These are phyloP conservation scores for Candida sakaeoensis DNA, from an alignment of 805 yeast species.

Conservation along the genomic window DNA sequence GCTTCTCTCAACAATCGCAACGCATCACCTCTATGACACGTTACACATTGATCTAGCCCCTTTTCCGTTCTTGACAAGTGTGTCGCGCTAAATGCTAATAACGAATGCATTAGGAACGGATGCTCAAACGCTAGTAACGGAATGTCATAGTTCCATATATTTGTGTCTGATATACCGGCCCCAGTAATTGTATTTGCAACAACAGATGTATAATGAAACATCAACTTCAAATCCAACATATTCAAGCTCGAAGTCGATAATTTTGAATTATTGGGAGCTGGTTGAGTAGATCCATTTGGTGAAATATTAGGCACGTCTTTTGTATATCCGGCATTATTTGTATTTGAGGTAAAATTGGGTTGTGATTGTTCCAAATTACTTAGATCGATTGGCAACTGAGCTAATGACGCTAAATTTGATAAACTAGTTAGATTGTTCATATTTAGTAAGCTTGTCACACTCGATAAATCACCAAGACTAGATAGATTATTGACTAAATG, in stretches of 20 bases:
- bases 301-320: constrained; percentile 16
- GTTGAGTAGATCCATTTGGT: constrained; percentile 17
- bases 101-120: constrained; percentile 89
- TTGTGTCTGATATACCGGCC: constrained; percentile 83
- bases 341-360: too few relatives aligned
- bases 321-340: background rate
- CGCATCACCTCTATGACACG: constrained; percentile 85
- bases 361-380: constrained; percentile 31
- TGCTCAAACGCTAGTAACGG: constrained; percentile 84
- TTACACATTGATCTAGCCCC: constrained; percentile 76
- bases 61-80: constrained; percentile 76
- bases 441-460: constrained; percentile 10
- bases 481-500: constrained; percentile 37
- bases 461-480: constrained; percentile 25
- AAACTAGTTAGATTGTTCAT: constrained; percentile 30
- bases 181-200: constrained; percentile 86
- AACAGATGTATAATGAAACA: constrained; percentile 82
- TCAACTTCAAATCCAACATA: constrained; percentile 72
- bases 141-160: constrained; percentile 84
- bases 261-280: constrained; percentile 3
- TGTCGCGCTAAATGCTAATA: constrained; percentile 88
- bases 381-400: constrained; percentile 40
- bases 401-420: constrained; percentile 39
- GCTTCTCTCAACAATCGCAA: constrained; percentile 77
- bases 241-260: constrained; percentile 39